Conservation (phyloP, 345 rosid species). For the Populus euphratica region DNA sequence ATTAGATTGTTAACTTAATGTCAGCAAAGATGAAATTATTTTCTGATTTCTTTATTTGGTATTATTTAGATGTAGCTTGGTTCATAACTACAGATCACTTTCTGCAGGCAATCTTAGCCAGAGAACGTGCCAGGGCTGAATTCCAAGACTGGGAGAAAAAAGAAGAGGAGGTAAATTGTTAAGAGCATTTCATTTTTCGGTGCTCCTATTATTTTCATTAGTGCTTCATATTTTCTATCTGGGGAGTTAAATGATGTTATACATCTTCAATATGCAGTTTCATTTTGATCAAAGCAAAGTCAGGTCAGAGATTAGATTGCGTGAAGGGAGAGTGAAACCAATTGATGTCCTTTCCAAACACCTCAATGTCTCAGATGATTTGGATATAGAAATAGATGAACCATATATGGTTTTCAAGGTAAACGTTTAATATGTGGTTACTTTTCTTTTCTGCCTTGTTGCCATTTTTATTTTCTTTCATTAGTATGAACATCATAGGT, state of each 20-base stretch:
- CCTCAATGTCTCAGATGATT: constrained; percentile 72
- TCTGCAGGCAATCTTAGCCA: constrained; percentile 76
- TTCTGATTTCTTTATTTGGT: background rate
- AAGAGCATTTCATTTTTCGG: background rate
- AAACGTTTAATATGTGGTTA: background rate
- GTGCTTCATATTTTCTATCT: constrained; percentile 3
- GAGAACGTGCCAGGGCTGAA: constrained; percentile 97
- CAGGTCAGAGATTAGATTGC: constrained; percentile 78
- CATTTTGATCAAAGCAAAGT: constrained; percentile 97
- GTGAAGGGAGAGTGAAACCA: constrained; percentile 85
- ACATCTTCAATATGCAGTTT: constrained; percentile 52
- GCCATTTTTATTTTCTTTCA: background rate
- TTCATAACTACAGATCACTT: background rate
- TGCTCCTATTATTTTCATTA: background rate
- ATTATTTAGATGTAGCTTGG: background rate
- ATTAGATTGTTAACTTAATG: background rate
- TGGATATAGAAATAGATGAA: constrained; percentile 75
- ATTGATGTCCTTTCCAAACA: constrained; percentile 82
- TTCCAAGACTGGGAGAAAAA: constrained; percentile 98
- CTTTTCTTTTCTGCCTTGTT: background rate
- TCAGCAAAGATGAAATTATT: background rate
- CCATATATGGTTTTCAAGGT: constrained; percentile 96
- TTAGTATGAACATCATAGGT: background rate
- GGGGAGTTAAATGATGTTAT: constrained; percentile 3
- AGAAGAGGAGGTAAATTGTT: constrained; percentile 72